Evolutionary conservation across 495 filamentous ascomycete genomes (phyloP).

Genomic region (Aspergillus hancockii): DNA sequence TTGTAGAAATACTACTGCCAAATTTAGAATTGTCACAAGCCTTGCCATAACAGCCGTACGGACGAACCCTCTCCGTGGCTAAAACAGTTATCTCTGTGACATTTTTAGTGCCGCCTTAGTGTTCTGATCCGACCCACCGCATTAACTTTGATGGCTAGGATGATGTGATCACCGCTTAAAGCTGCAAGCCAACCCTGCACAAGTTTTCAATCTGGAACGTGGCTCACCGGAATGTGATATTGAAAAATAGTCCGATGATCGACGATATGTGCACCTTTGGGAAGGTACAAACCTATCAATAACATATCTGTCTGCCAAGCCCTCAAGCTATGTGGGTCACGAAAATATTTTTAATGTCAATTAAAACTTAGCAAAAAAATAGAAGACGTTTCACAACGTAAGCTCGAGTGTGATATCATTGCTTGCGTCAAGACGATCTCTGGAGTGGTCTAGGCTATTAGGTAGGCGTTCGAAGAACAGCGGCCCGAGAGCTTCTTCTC

Average conservation of each 20-base stretch:
- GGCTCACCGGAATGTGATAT: constrained; percentile 16
- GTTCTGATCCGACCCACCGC: constrained; percentile 13
- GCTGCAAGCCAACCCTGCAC: constrained; percentile 17
- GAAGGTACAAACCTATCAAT: not conserved
- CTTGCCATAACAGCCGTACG: not conserved
- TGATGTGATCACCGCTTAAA: constrained; percentile 14
- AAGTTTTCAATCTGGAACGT: constrained; percentile 18
- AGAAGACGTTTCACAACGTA: not conserved
- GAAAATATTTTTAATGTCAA: not conserved
- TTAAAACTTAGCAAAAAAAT: not conserved
- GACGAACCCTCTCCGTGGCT: not conserved
- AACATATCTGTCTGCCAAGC: not conserved
- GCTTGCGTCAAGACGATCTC: constrained; percentile 17
- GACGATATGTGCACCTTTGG: constrained; percentile 1
- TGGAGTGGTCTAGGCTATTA: constrained; percentile 8
- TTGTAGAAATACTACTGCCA: not conserved
- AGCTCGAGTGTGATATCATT: constrained; percentile 17
- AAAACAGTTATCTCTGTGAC: not conserved
- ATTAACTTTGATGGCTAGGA: constrained; percentile 20
- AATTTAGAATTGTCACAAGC: not conserved
- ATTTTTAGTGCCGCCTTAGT: not conserved
- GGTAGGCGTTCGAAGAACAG: not conserved
- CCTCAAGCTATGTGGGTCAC: not conserved
- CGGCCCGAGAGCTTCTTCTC: constrained; percentile 11
- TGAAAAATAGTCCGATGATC: constrained; percentile 7